phyloP scores from a whole-genome alignment of 2,329 filamentous ascomycete species.

The Pyrenochaeta sp. region DNA sequence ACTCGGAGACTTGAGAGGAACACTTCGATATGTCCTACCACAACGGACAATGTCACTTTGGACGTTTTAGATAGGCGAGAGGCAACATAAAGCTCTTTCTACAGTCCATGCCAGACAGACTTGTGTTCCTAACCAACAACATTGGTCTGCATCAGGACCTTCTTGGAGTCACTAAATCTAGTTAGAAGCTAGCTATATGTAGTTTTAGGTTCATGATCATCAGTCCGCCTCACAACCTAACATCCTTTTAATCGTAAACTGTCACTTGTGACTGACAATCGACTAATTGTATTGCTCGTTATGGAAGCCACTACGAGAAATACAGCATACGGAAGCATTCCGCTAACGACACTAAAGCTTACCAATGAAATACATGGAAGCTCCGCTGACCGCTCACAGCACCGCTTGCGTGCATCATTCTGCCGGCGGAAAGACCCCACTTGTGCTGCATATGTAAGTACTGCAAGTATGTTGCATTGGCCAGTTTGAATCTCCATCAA shows the following conservation, averaged over 20 bases:
- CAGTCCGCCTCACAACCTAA: too few species aligned
- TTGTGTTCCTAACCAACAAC: too few species aligned
- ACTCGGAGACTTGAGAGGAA: neutral
- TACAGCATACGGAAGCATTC: conserved; percentile 1
- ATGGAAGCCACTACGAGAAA: neutral
- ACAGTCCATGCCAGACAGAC: too few species aligned
- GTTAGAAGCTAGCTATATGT: neutral
- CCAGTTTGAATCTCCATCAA: neutral
- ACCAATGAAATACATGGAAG: conserved; percentile 10
- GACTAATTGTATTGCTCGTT: neutral
- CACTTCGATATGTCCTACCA: too few species aligned
- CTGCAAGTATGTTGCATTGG: neutral
- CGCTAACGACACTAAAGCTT: conserved; percentile 7
- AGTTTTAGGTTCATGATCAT: neutral
- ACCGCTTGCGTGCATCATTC: conserved; percentile 4
- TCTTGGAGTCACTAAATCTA: neutral
- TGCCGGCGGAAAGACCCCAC: conserved; percentile 14
- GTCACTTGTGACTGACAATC: neutral
- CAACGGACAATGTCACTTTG: too few species aligned
- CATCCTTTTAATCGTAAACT: too few species aligned
- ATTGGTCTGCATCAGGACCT: too few species aligned
- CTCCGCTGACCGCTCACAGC: conserved; percentile 13
- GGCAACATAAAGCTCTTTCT: too few species aligned
- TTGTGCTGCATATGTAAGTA: neutral
- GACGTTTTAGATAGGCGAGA: too few species aligned